Evolutionary conservation across 2,329 filamentous ascomycete species (phyloP).

Genomic region (Colletotrichum eleusines): DNA sequence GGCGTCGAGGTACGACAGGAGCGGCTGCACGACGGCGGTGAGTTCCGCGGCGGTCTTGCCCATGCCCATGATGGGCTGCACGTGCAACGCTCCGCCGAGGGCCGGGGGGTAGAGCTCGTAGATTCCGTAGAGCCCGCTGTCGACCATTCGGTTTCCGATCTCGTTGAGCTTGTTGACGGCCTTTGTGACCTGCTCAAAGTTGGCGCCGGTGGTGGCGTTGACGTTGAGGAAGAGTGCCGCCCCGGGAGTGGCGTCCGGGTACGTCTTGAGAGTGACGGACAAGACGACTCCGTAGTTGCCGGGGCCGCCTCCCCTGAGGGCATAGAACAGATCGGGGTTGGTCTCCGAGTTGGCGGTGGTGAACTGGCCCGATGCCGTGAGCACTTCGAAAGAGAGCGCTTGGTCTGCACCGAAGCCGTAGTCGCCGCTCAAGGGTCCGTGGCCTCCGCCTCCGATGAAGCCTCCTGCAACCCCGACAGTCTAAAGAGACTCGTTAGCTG

Average conservation of each 20-base stretch:
- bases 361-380: slow-evolving; percentile 59
- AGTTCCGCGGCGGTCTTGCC: slow-evolving; percentile 40
- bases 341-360: slow-evolving; percentile 57
- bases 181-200: slow-evolving; percentile 33
- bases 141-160: slow-evolving; percentile 37
- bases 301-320: slow-evolving; percentile 65
- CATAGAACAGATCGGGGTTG: slow-evolving; percentile 69
- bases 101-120: slow-evolving; percentile 39
- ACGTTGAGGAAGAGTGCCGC: slow-evolving; percentile 39
- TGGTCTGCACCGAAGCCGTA: slow-evolving; percentile 62
- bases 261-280: slow-evolving; percentile 65
- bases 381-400: slow-evolving; percentile 59
- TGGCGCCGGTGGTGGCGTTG: slow-evolving; percentile 32
- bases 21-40: slow-evolving; percentile 24
- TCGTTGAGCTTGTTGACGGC: slow-evolving; percentile 36
- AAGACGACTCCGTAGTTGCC: slow-evolving; percentile 65
- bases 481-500: slow-evolving; percentile 39
- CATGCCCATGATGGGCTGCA: slow-evolving; percentile 43
- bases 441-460: slow-evolving; percentile 70
- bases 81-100: slow-evolving; percentile 34
- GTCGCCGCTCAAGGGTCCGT: slow-evolving; percentile 59
- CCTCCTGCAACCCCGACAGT: slow-evolving; percentile 72
- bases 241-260: slow-evolving; percentile 47
- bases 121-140: slow-evolving; percentile 38
- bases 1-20: slow-evolving; percentile 32